A percentile compares a stretch with the other conserved stretches of the same genome.
phyloP scores from a whole-genome alignment of 2,329 filamentous ascomycete species.

The Xylaria sp. region DNA sequence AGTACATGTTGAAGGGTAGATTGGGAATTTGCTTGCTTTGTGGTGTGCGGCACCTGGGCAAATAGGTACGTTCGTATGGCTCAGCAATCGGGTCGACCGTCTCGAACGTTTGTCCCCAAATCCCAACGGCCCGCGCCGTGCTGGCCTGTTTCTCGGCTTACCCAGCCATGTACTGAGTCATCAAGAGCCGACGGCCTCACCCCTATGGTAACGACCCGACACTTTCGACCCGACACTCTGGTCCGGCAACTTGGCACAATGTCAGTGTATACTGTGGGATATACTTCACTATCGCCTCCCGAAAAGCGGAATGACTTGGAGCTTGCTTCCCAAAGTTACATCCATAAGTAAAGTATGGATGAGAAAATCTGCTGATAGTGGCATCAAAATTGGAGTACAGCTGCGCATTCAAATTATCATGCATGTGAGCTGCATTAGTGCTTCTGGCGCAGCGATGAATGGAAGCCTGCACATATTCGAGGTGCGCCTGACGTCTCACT shows the following conservation, averaged over 20 bases:
- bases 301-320: neutral
- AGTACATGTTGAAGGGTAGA: too few relatives aligned
- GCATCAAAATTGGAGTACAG: constrained; percentile 5
- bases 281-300: constrained; percentile 1
- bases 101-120: neutral
- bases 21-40: neutral
- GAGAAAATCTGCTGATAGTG: constrained; percentile 12
- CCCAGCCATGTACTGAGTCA: neutral
- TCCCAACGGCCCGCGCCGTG: neutral
- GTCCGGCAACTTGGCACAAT: neutral
- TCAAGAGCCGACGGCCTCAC: neutral
- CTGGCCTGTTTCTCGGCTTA: neutral
- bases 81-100: too few relatives aligned
- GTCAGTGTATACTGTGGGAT: neutral
- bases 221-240: neutral
- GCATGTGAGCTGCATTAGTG: constrained; percentile 16
- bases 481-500: constrained; percentile 1
- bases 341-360: constrained; percentile 4
- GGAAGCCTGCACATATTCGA: neutral
- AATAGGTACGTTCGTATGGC: neutral
- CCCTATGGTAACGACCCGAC: neutral
- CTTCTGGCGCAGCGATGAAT: constrained; percentile 10
- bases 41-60: neutral
- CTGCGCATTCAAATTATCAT: constrained; percentile 1
- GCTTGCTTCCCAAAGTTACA: neutral